phyloP scores from a whole-genome alignment of 331 rosid genomes.

The Malus hybrid region DNA sequence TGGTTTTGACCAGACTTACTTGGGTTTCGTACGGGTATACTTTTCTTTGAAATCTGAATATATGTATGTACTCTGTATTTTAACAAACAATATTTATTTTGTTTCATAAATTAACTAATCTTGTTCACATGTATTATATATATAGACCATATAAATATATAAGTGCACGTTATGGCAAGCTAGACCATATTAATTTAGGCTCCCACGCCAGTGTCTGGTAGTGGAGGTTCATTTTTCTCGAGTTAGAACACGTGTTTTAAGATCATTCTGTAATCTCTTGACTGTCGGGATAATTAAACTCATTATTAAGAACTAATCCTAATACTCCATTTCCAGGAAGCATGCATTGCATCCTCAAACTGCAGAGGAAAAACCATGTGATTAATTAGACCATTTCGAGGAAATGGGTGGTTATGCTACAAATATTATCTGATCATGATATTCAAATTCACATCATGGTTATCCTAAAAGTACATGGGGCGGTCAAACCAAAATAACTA shows the following conservation, averaged over 20 bases:
- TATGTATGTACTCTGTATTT: too few relatives aligned
- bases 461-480: background rate
- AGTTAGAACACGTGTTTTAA: constrained; percentile 8
- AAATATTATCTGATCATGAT: too few relatives aligned
- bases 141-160: too few relatives aligned
- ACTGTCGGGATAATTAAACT: background rate
- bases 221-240: background rate
- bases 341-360: background rate
- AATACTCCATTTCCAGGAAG: background rate
- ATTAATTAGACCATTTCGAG: background rate
- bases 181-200: background rate
- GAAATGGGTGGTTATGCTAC: background rate
- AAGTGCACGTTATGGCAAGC: too few relatives aligned
- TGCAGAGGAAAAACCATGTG: background rate
- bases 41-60: constrained; percentile 7
- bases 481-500: too few relatives aligned
- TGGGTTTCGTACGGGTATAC: constrained; percentile 16
- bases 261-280: background rate
- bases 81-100: too few relatives aligned
- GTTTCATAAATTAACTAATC: too few relatives aligned
- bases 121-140: too few relatives aligned
- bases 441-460: background rate
- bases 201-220: background rate
- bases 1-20: constrained; percentile 10
- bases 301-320: background rate